These are phyloP conservation scores for Cladobotryum protrusum DNA, from an alignment of 2,329 filamentous ascomycete genomes.

Conservation along the genomic window DNA sequence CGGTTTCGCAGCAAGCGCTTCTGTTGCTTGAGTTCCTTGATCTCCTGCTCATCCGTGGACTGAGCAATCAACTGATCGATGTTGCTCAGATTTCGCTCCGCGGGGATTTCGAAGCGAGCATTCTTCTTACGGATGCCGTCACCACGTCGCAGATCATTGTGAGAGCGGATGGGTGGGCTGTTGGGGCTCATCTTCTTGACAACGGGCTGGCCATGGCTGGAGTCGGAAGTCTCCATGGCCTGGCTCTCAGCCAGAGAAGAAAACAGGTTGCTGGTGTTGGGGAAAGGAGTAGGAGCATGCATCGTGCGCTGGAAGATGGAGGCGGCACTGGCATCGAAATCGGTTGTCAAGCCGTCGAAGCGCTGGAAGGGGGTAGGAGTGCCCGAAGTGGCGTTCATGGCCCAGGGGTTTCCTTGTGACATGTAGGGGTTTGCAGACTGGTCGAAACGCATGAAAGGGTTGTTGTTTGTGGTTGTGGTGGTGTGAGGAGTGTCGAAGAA, in stretches of 20 bases:
- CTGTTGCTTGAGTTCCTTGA: constrained; percentile 98
- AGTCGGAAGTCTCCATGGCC: constrained; percentile 48
- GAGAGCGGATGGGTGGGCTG: constrained; percentile 64
- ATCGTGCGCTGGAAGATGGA: constrained; percentile 50
- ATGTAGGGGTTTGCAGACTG: constrained; percentile 36
- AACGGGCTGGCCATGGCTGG: constrained; percentile 42
- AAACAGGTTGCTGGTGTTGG: constrained; percentile 49
- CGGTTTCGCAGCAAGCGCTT: constrained; percentile 92
- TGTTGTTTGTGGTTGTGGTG: constrained; percentile 52
- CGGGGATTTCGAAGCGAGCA: constrained; percentile 92
- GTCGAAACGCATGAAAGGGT: constrained; percentile 62
- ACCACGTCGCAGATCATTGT: constrained; percentile 70
- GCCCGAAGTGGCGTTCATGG: constrained; percentile 58
- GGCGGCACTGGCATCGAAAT: constrained; percentile 45
- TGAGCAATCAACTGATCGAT: constrained; percentile 89
- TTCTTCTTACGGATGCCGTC: constrained; percentile 99
- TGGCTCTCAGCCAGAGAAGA: constrained; percentile 41
- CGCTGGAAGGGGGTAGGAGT: constrained; percentile 68
- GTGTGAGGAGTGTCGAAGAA: constrained; percentile 52
- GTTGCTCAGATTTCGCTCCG: constrained; percentile 86
- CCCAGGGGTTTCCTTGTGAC: constrained; percentile 46
- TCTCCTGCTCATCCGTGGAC: constrained; percentile 83
- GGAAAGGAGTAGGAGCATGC: constrained; percentile 49
- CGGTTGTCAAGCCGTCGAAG: constrained; percentile 51
- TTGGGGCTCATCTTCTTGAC: constrained; percentile 58